phyloP scores from a whole-genome alignment of 2,329 filamentous ascomycete genomes.

The Juglanconis juglandina region DNA sequence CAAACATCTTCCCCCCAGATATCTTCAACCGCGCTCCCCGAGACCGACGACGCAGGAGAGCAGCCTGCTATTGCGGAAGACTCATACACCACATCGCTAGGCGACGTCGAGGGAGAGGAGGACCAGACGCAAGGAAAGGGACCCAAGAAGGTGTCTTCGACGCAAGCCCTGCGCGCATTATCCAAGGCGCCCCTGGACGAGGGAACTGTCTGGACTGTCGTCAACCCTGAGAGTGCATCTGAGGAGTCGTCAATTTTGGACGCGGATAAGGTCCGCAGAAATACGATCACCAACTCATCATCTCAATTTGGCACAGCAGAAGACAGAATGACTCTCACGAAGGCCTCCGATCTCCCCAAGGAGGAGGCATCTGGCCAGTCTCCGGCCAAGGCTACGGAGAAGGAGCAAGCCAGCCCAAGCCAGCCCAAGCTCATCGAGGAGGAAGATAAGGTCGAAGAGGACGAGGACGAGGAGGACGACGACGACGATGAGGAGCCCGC shows the following conservation, averaged over 20 bases:
- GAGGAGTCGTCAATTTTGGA: not conserved
- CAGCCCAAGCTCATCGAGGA: not conserved
- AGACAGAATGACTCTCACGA: not conserved
- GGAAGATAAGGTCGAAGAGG: not conserved
- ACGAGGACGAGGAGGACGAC: not conserved
- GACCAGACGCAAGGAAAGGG: constrained; percentile 31
- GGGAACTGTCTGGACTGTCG: constrained; percentile 32
- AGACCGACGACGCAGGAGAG: constrained; percentile 16
- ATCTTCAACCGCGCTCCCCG: constrained; percentile 18
- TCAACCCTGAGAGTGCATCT: constrained; percentile 21
- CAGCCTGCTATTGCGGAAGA: constrained; percentile 18
- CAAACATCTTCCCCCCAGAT: not conserved
- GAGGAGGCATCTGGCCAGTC: not conserved
- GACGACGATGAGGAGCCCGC: constrained; percentile 13
- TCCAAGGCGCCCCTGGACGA: constrained; percentile 34
- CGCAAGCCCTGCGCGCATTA: constrained; percentile 33
- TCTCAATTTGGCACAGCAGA: not conserved
- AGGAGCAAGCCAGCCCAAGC: not conserved
- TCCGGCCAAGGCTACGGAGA: not conserved
- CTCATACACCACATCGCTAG: constrained; percentile 23
- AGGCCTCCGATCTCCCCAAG: not conserved
- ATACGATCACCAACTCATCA: not conserved
- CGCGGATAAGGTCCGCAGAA: not conserved
- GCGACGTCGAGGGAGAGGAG: constrained; percentile 30
- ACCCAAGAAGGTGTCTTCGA: constrained; percentile 34